Conservation (phyloP, 257 asterid species). For the Solanum boliviense region DNA sequence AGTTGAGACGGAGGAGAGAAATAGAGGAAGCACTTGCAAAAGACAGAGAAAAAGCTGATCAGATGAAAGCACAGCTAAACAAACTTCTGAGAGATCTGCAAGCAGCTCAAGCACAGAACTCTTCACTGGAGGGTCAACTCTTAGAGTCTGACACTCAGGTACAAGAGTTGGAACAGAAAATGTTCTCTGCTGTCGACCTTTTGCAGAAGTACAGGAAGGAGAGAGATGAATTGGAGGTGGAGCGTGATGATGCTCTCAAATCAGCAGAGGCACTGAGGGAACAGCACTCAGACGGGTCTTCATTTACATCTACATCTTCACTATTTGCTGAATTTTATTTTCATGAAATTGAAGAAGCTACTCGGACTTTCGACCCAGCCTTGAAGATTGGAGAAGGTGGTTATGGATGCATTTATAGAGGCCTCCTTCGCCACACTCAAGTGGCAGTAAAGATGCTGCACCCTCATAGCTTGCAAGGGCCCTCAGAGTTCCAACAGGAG, state of each 20-base stretch:
- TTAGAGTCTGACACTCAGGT: slow-evolving; percentile 38
- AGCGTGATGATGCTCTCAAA: slow-evolving; percentile 57
- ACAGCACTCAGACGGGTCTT: slow-evolving; percentile 39
- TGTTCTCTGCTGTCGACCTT: slow-evolving; percentile 66
- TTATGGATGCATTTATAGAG: slow-evolving; percentile 69
- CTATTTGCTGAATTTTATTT: slow-evolving; percentile 61
- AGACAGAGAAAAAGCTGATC: slow-evolving; percentile 46
- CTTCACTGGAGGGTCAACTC: slow-evolving; percentile 45
- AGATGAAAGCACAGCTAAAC: slow-evolving; percentile 30
- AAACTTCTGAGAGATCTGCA: slow-evolving; percentile 36
- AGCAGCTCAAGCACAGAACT: slow-evolving; percentile 40
- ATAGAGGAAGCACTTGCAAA: slow-evolving; percentile 54
- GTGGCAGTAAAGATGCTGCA: slow-evolving; percentile 78
- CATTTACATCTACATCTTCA: slow-evolving; percentile 38
- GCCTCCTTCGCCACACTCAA: slow-evolving; percentile 60
- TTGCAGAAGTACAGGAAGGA: slow-evolving; percentile 72
- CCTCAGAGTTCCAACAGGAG: slow-evolving; percentile 78
- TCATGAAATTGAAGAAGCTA: slow-evolving; percentile 71
- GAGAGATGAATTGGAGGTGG: slow-evolving; percentile 58
- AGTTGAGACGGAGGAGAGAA: slow-evolving; percentile 48
- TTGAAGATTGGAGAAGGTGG: slow-evolving; percentile 85
- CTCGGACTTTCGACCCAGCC: slow-evolving; percentile 42
- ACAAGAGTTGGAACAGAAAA: slow-evolving; percentile 67
- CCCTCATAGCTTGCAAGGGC: slow-evolving; percentile 69
- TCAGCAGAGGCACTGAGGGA: slow-evolving; percentile 50